A percentile compares a stretch with the other conserved stretches of the same genome.
phyloP scores from a whole-genome alignment of 164 flowering plant species.

The Litsea cubeba region DNA sequence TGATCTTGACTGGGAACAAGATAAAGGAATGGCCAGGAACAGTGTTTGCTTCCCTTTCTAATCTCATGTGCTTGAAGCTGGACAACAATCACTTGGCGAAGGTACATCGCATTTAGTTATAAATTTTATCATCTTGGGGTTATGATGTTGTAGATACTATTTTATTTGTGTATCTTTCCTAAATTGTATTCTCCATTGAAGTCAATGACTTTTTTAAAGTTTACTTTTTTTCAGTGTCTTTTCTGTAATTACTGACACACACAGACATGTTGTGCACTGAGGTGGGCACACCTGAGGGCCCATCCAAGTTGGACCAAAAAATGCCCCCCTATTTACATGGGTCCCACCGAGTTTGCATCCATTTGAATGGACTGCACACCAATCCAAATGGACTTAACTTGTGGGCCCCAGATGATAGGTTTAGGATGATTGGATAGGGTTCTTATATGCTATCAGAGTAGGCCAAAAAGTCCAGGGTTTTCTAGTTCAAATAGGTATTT shows the following conservation, averaged over 20 bases:
- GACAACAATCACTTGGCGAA: constrained; percentile 70
- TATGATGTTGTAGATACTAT: not conserved
- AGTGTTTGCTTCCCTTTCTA: constrained; percentile 56
- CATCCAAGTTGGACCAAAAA: too few species aligned
- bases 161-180: not conserved
- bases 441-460: too few species aligned
- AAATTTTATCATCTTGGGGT: not conserved
- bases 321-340: too few species aligned
- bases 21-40: constrained; percentile 80
- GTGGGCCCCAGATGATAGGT: too few species aligned
- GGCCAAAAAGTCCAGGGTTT: too few species aligned
- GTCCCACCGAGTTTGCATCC: too few species aligned
- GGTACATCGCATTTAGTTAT: constrained; percentile 33
- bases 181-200: not conserved
- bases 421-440: too few species aligned
- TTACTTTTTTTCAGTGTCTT: not conserved
- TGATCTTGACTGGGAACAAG: constrained; percentile 78
- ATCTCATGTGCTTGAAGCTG: constrained; percentile 71
- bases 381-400: too few species aligned
- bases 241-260: not conserved
- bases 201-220: not conserved
- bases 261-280: not conserved
- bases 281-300: too few species aligned
- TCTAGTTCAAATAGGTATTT: too few species aligned
- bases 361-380: too few species aligned